Evolutionary conservation across 1,139 yeast genomes (phyloP).

Genomic region (Saccharomyces hybrid): DNA sequence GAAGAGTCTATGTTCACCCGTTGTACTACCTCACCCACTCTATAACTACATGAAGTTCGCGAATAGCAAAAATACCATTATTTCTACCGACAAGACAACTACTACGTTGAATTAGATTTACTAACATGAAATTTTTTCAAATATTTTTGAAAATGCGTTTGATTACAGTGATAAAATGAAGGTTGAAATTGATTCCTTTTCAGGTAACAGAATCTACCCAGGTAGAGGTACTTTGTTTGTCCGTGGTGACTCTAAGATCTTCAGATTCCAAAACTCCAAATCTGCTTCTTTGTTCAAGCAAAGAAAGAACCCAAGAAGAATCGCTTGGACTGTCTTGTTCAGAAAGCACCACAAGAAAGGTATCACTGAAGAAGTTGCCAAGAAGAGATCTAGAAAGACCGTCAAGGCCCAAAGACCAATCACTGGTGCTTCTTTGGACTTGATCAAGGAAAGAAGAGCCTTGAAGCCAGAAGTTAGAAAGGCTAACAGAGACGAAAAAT

Average conservation of each 20-base stretch:
- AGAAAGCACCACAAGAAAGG: slow-evolving; percentile 99
- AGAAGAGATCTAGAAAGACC: slow-evolving; percentile 96
- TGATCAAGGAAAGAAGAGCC: slow-evolving; percentile 95
- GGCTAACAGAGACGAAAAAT: slow-evolving; percentile 91
- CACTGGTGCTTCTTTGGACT: slow-evolving; percentile 98
- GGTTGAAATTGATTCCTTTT: slow-evolving; percentile 99
- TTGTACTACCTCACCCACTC: background rate
- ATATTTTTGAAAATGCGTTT: background rate
- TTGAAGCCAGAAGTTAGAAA: slow-evolving; percentile 96
- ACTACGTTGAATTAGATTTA: background rate
- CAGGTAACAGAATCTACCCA: slow-evolving; percentile 99
- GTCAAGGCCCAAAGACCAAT: slow-evolving; percentile 98
- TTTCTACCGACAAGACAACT: background rate
- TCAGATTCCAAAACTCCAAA: slow-evolving; percentile 98
- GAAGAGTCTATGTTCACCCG: background rate
- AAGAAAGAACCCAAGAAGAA: slow-evolving; percentile 99
- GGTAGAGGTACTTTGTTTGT: slow-evolving; percentile 99
- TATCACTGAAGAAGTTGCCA: slow-evolving; percentile 94
- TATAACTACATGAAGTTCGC: background rate
- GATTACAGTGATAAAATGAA: slow-evolving; percentile 47
- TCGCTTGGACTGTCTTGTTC: slow-evolving; percentile 98
- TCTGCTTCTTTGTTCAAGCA: slow-evolving; percentile 97
- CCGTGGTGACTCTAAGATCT: slow-evolving; percentile 98
- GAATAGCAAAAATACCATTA: background rate
- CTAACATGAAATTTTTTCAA: background rate